These are phyloP conservation scores for Penicillium brevicompactum DNA, from an alignment of 2,329 filamentous ascomycete species.

Conservation along the genomic window DNA sequence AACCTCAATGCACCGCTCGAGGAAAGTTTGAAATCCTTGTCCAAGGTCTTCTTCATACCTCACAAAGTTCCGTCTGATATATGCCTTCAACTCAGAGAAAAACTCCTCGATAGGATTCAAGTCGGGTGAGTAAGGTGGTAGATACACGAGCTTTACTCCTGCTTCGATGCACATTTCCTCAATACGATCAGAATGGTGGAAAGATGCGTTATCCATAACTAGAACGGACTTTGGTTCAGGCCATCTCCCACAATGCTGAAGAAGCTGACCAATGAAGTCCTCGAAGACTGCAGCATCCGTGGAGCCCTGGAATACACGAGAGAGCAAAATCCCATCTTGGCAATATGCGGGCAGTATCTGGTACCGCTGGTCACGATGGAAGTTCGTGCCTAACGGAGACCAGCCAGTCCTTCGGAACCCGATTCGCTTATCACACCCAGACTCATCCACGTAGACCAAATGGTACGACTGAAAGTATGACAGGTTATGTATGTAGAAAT, in stretches of 20 bases:
- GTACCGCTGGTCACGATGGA: neutral
- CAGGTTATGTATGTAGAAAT: neutral
- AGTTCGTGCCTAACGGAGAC: neutral
- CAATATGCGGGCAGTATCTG: neutral
- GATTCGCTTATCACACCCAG: neutral
- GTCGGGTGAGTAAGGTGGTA: slow-evolving; percentile 40
- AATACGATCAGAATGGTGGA: neutral
- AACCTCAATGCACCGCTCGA: slow-evolving; percentile 29
- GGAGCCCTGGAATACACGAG: neutral
- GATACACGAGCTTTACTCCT: slow-evolving; percentile 14
- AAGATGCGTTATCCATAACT: neutral
- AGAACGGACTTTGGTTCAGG: neutral
- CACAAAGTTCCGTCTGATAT: slow-evolving; percentile 32
- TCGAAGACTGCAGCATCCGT: neutral
- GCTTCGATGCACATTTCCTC: neutral
- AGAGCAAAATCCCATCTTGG: neutral
- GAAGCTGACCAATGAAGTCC: neutral
- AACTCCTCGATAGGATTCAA: slow-evolving; percentile 41
- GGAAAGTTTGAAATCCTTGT: slow-evolving; percentile 22
- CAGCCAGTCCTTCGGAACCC: neutral
- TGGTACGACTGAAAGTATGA: neutral
- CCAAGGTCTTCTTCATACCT: slow-evolving; percentile 15
- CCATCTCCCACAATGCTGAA: neutral
- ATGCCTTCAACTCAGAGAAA: slow-evolving; percentile 39
- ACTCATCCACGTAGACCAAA: neutral